Evolutionary conservation across 2,329 filamentous ascomycete species (phyloP).

Genomic region (Chrysoporthe deuterocubensis): DNA sequence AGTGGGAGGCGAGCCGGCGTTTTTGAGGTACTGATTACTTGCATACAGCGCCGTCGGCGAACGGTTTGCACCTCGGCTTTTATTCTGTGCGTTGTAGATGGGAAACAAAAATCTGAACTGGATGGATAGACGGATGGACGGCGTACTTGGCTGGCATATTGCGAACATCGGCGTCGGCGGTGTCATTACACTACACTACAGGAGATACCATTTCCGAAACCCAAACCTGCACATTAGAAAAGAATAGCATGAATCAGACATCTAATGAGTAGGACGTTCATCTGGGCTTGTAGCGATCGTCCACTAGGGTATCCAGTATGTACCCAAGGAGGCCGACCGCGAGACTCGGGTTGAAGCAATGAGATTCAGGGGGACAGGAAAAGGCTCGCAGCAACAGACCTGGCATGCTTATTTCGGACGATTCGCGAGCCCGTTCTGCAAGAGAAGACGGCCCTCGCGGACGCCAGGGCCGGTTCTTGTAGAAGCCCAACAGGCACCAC

Average conservation of each 20-base stretch:
- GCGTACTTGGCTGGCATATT: not conserved
- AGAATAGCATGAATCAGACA: not conserved
- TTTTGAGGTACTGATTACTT: not conserved
- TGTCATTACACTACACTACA: slow-evolving; percentile 1
- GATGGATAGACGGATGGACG: not conserved
- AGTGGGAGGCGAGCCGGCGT: not conserved
- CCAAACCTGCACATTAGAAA: not conserved
- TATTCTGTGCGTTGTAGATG: not conserved
- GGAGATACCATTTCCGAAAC: slow-evolving; percentile 10
- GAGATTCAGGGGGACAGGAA: too few species aligned
- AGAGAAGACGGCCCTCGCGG: too few species aligned
- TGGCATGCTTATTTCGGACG: too few species aligned
- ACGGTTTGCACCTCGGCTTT: not conserved
- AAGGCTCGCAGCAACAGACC: too few species aligned
- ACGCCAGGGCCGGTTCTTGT: too few species aligned
- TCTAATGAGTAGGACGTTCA: not conserved
- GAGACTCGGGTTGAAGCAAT: too few species aligned
- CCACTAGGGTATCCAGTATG: too few species aligned
- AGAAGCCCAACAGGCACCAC: too few species aligned
- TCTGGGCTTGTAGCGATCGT: too few species aligned
- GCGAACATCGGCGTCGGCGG: slow-evolving; percentile 4
- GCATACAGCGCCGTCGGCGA: not conserved
- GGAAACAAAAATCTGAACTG: not conserved
- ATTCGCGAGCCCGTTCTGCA: too few species aligned
- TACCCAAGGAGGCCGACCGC: too few species aligned